Evolutionary conservation across 2,329 filamentous ascomycete species (phyloP).

Genomic region (Arachnomyces sp.): DNA sequence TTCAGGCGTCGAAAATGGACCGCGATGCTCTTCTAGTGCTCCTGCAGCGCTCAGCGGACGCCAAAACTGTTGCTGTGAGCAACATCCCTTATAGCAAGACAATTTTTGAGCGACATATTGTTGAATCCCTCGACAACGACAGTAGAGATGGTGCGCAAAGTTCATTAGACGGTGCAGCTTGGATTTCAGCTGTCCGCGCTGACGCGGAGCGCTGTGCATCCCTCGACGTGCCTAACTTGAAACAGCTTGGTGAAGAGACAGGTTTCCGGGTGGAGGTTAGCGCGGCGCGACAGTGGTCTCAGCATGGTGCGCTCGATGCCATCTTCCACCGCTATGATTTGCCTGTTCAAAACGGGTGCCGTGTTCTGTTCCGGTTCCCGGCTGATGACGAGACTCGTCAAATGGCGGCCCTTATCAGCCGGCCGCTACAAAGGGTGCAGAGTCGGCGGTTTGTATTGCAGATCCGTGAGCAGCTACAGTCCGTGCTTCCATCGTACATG

Average conservation of each 20-base stretch:
- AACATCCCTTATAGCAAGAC: conserved; percentile 4
- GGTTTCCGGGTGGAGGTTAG: conserved; percentile 7
- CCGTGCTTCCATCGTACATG: not conserved
- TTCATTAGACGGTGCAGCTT: not conserved
- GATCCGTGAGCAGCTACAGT: too few relatives aligned
- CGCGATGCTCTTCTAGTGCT: not conserved
- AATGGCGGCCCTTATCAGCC: not conserved
- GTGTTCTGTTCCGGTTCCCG: not conserved
- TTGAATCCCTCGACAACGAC: not conserved
- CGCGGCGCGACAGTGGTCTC: conserved; percentile 5
- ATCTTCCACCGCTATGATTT: conserved; percentile 5
- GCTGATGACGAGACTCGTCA: not conserved
- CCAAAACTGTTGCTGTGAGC: conserved; percentile 1
- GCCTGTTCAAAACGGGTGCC: not conserved
- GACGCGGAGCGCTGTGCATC: not conserved
- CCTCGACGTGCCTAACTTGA: not conserved
- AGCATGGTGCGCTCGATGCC: conserved; percentile 8
- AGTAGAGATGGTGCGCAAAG: too few relatives aligned
- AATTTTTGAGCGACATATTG: not conserved
- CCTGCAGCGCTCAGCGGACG: not conserved
- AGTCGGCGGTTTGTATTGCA: too few relatives aligned
- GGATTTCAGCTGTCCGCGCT: not conserved
- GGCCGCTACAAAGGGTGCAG: not conserved
- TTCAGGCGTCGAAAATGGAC: not conserved
- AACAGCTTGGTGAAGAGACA: conserved; percentile 1